Evolutionary conservation across 371 early-diverging fungal genomes (phyloP).

Genomic region (Rhizopus stolonifer): DNA sequence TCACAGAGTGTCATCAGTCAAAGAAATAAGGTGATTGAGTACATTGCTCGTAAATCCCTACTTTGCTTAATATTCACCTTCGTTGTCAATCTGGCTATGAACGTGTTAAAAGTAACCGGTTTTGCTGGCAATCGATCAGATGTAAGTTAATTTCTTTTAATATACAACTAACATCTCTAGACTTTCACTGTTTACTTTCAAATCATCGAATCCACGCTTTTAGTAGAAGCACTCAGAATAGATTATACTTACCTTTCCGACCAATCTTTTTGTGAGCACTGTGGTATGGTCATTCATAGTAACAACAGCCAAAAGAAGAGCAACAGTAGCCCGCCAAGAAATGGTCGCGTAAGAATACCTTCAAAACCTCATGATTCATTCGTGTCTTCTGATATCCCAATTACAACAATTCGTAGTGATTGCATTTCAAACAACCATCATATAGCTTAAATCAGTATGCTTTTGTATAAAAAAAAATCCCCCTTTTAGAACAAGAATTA

Average conservation of each 20-base stretch:
- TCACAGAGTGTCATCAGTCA: conserved; percentile 37
- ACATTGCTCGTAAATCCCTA: conserved; percentile 48
- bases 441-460: background rate
- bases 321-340: background rate
- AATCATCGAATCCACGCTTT: conserved; percentile 40
- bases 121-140: conserved; percentile 44
- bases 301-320: conserved; percentile 12
- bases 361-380: conserved; percentile 6
- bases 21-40: conserved; percentile 36
- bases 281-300: conserved; percentile 29
- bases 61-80: conserved; percentile 40
- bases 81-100: conserved; percentile 42
- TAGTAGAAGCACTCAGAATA: conserved; percentile 44
- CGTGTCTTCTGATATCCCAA: conserved; percentile 6
- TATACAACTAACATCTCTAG: conserved; percentile 11
- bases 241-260: conserved; percentile 31
- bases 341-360: conserved; percentile 5
- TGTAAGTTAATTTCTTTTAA: conserved; percentile 21
- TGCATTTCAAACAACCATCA: background rate
- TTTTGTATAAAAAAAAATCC: conserved; percentile 2
- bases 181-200: conserved; percentile 44
- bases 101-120: conserved; percentile 37
- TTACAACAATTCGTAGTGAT: conserved; percentile 1
- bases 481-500: too few species aligned
- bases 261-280: conserved; percentile 39